A percentile compares a stretch with the other conserved stretches of the same genome.
phyloP scores from a whole-genome alignment of 2,329 filamentous ascomycete genomes.

The Aspergillus quadrilineatus region DNA sequence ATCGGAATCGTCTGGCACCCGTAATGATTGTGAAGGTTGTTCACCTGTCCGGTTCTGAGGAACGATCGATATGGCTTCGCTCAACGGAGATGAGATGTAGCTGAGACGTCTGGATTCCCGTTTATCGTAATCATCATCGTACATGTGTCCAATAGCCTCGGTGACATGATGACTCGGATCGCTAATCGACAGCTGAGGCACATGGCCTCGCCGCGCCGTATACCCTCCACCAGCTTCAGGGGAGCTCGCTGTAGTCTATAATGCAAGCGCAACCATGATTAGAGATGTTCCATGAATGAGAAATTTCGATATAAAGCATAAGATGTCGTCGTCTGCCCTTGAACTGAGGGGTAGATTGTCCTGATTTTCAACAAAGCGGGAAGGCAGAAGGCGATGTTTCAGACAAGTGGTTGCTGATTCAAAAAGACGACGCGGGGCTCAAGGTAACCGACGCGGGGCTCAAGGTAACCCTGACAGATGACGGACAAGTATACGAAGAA shows the following conservation, averaged over 20 bases:
- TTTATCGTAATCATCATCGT: constrained; percentile 69
- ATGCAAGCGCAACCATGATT: constrained; percentile 11
- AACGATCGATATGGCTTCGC: constrained; percentile 46
- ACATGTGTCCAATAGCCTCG: constrained; percentile 87
- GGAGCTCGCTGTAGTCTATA: constrained; percentile 43
- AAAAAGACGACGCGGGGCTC: neutral
- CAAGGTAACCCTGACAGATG: constrained; percentile 5
- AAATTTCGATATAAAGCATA: neutral
- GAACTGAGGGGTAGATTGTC: constrained; percentile 4
- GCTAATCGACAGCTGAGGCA: constrained; percentile 68
- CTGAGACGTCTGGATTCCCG: constrained; percentile 68
- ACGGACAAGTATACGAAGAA: constrained; percentile 6
- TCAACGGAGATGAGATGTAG: constrained; percentile 60
- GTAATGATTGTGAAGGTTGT: constrained; percentile 28
- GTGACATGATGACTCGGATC: constrained; percentile 93
- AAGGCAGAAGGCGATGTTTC: neutral
- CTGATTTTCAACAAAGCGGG: neutral
- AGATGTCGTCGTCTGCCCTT: constrained; percentile 1
- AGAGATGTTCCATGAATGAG: constrained; percentile 1
- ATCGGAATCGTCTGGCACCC: constrained; percentile 35
- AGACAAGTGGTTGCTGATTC: neutral
- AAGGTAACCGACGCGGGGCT: neutral
- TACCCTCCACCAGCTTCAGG: constrained; percentile 47
- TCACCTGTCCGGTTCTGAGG: constrained; percentile 31
- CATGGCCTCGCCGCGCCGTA: constrained; percentile 57